Base-by-base conservation (phyloP, 805 yeast genomes). In the Torulaspora franciscae region DNA sequence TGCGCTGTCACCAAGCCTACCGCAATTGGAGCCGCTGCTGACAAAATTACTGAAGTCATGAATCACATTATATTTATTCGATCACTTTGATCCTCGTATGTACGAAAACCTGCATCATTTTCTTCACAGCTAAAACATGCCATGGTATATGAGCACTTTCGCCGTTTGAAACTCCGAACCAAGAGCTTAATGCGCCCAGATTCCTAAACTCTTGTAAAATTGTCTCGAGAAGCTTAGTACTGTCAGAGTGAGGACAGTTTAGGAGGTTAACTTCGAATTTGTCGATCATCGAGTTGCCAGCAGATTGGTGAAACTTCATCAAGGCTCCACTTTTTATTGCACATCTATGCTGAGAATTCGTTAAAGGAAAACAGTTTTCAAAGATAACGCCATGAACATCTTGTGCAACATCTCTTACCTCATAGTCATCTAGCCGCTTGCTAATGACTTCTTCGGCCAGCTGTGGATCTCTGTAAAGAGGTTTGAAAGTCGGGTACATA, bases 301-400 rank as follows among this genome's bases (percentile, higher is more conserved):
- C 26, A 7, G 48, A 37, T 13, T 47, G 50, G 25, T 54, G 54
- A 32, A 61, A 61, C 46, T 75, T 80, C 6, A 82, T 55, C 43
- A 85, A 61, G 48, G 80, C 84, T 0, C 93, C 93, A 1, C 86
- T 79, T 49, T 79, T 78, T 55, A 83, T 75, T 2, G 90, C 84
- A 42, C 82, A 69, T 40, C 90, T 69, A 17, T 81, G 79, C 7
- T 85, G 84, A 14, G 86, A 81, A 53, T 81, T 83, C 32, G 85
- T 76, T 14, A 85, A 66, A 2, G 90, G 85, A 34, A 81, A 74
- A 0, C 88, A 75, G 15, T 74, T 70, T 25, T 74, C 75, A 4
- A 86, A 75, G 2, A 84, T 67, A 0, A 81, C 56, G 0, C 84
- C 89, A 48, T 73, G 73, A 1, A 80, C 67, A 37, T 75, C 77